Base-by-base conservation (phyloP, 495 filamentous ascomycete genomes). In the Staphylotrichum longicolle region DNA sequence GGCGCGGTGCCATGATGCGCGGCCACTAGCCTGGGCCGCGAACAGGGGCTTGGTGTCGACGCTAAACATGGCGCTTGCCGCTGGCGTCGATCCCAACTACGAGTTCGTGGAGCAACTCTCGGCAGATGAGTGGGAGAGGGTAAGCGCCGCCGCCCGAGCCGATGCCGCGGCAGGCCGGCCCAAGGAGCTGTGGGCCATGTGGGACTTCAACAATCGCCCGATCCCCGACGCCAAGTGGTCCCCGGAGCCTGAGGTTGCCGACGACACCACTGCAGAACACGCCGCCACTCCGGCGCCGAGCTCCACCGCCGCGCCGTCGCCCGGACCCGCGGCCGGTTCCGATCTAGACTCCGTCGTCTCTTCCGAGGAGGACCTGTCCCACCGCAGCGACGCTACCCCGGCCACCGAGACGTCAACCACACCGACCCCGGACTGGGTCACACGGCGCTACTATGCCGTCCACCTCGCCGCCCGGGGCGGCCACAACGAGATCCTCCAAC, bases 401-500 rank as follows among this genome's bases (percentile, higher is more conserved):
- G 33, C 44, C 1, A 57, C 55, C 42, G 55, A 51, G 14, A 57
- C 44, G 34, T 66, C 32, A 33, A 58, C 55, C 57, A 63, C 20
- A 20, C 35, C 45, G 46, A 64, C 15, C 41, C 55, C 39, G 37
- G 55, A 14, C 7, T 15, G 45, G 10, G 46, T 67, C 10, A 32
- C 40, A 30, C 66, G 68, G 14, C 58, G 64, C 11, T 74, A 64
- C 53, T 57, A 49, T 30, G 65, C 72, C 10, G 55, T 78, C n/a
- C 76, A 78, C 40, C 64, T 77, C 7, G 76, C 76, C 12, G 75
- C 68, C 11, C 54, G 65, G 12, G 58, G 57, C 37, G 74, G 75
- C 12, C 70, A 77, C 39, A 47, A 70, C 37, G 58, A 73, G 7
- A 63, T 73, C 7, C 49, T 76, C 15, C 45, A 63, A 7, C 49